phyloP scores from a whole-genome alignment of 768 basidiomycete genomes.

The Russula sp. region DNA sequence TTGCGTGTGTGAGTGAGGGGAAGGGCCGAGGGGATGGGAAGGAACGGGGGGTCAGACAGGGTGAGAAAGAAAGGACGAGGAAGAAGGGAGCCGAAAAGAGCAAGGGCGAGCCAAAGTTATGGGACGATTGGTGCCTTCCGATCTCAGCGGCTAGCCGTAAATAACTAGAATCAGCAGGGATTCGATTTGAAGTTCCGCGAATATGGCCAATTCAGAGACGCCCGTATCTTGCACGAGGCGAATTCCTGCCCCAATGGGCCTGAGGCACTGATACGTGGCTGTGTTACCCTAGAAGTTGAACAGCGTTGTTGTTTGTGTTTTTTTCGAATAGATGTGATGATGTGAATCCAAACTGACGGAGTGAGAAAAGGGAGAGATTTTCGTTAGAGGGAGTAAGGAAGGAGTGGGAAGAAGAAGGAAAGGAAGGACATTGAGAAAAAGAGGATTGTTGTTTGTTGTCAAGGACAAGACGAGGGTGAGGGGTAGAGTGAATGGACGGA shows the following conservation, averaged over 20 bases:
- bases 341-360: constrained; percentile 3
- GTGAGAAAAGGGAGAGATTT: neutral
- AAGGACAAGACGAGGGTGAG: neutral
- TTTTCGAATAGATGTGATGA: neutral
- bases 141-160: constrained; percentile 25
- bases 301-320: neutral
- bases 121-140: constrained; percentile 25
- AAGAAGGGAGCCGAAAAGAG: constrained; percentile 13
- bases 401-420: neutral
- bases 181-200: constrained; percentile 18
- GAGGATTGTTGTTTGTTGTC: neutral
- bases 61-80: constrained; percentile 7
- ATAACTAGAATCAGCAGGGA: constrained; percentile 15
- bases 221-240: constrained; percentile 17
- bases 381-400: neutral
- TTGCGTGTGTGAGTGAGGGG: neutral
- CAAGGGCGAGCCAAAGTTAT: neutral
- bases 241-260: neutral
- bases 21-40: neutral
- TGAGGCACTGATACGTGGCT: constrained; percentile 24
- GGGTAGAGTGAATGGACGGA: neutral
- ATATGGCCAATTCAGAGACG: constrained; percentile 10
- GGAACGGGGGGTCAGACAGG: neutral
- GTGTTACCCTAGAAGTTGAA: constrained; percentile 14
- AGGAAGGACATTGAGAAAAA: neutral